Conservation (phyloP, 2,329 filamentous ascomycete genomes). For the Fusarium sp. region DNA sequence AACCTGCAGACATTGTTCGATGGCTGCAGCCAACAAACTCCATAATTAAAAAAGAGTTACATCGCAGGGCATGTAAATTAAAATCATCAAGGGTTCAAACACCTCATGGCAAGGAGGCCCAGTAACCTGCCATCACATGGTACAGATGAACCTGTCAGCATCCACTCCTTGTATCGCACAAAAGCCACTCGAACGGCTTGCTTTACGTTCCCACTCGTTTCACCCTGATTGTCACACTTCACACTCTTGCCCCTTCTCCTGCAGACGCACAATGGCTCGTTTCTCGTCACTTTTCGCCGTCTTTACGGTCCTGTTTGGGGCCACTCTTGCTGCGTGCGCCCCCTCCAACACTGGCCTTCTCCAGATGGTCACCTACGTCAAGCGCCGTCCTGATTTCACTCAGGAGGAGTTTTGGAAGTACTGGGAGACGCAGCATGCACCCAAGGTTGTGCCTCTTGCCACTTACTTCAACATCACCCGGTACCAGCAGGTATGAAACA, state of each 20-base stretch:
- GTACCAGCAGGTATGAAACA: slow-evolving; percentile 45
- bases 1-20: background rate
- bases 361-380: slow-evolving; percentile 48
- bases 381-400: slow-evolving; percentile 41
- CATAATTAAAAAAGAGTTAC: background rate
- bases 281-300: slow-evolving; percentile 3
- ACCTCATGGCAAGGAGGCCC: background rate
- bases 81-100: background rate
- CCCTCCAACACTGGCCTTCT: slow-evolving; percentile 50
- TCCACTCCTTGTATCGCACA: background rate
- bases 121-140: background rate
- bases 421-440: slow-evolving; percentile 47
- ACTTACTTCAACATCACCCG: slow-evolving; percentile 43
- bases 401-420: slow-evolving; percentile 47
- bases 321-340: slow-evolving; percentile 42
- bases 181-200: background rate
- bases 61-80: background rate
- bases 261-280: slow-evolving; percentile 20
- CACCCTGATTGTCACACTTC: background rate
- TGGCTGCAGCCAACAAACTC: background rate
- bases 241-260: background rate
- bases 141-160: background rate
- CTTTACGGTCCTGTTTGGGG: slow-evolving; percentile 7
- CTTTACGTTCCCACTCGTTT: background rate
- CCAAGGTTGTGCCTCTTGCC: slow-evolving; percentile 45